Conservation (phyloP, 2,329 filamentous ascomycete genomes). For the Orbilia blumenaviensis region DNA sequence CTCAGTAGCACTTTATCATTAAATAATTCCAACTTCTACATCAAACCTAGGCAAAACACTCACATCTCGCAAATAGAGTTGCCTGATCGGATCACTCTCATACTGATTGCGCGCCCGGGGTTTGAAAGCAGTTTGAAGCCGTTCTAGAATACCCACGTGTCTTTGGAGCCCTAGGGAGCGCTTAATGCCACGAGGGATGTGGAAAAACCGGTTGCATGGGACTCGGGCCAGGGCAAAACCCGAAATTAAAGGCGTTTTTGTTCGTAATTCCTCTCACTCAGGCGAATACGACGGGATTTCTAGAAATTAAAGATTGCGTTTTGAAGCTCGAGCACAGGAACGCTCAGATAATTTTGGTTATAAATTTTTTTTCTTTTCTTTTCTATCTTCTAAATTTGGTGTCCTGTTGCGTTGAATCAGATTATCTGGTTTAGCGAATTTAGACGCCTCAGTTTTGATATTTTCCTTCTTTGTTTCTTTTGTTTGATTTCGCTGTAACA, state of each 20-base stretch:
- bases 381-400: neutral
- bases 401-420: constrained; percentile 2
- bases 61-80: constrained; percentile 41
- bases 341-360: constrained; percentile 13
- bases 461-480: too few species aligned
- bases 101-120: neutral
- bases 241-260: constrained; percentile 29
- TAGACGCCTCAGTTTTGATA: neutral
- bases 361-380: neutral
- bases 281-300: constrained; percentile 1
- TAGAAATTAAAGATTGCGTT: constrained; percentile 20
- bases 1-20: constrained; percentile 23
- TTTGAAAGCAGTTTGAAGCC: constrained; percentile 11
- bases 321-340: constrained; percentile 13
- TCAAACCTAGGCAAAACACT: constrained; percentile 38
- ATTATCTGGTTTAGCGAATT: constrained; percentile 5
- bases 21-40: constrained; percentile 10
- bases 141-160: constrained; percentile 36
- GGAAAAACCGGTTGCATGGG: constrained; percentile 12
- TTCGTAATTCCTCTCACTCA: constrained; percentile 10
- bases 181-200: constrained; percentile 27
- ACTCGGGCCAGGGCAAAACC: neutral
- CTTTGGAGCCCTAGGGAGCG: constrained; percentile 1
- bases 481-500: neutral
- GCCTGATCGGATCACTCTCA: constrained; percentile 29